Evolutionary conservation across 2,329 filamentous ascomycete genomes (phyloP).

Genomic region (Ceratocystis diversiconidia): DNA sequence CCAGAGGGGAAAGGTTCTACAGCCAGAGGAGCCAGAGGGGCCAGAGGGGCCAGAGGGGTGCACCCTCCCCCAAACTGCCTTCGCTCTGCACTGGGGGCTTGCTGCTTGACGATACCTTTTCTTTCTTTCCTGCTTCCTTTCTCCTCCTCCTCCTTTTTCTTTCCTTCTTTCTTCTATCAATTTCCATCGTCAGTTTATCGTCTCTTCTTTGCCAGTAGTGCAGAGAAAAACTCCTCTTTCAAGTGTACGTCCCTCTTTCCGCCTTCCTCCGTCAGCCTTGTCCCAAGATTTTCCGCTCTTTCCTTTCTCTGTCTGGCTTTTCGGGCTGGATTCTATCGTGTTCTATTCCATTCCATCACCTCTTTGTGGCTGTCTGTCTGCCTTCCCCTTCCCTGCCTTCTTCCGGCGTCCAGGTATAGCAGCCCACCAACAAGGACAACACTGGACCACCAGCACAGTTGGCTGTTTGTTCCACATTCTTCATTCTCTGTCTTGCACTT

Average conservation of each 20-base stretch:
- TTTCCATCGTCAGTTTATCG: no score
- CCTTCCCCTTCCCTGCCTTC: background rate
- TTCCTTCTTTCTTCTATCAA: slow-evolving; percentile 3
- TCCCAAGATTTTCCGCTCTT: background rate
- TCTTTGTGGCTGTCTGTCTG: background rate
- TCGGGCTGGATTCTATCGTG: background rate
- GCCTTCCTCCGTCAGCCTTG: background rate
- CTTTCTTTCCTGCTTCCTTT: background rate
- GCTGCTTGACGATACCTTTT: slow-evolving; percentile 10
- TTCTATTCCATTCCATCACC: background rate
- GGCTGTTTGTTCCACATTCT: background rate
- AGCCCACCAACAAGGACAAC: background rate
- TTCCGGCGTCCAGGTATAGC: background rate
- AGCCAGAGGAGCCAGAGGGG: no score
- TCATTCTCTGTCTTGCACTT: background rate
- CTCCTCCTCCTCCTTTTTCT: slow-evolving; percentile 1
- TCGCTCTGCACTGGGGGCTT: background rate
- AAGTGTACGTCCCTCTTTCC: background rate
- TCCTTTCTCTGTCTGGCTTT: background rate
- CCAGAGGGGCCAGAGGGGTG: no score
- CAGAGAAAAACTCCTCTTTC: background rate
- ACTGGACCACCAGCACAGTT: background rate
- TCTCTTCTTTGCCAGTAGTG: no score
- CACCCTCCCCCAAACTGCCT: background rate
- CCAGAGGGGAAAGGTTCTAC: no score